phyloP scores from a whole-genome alignment of 495 filamentous ascomycete species.

The Penicillium canescens region DNA sequence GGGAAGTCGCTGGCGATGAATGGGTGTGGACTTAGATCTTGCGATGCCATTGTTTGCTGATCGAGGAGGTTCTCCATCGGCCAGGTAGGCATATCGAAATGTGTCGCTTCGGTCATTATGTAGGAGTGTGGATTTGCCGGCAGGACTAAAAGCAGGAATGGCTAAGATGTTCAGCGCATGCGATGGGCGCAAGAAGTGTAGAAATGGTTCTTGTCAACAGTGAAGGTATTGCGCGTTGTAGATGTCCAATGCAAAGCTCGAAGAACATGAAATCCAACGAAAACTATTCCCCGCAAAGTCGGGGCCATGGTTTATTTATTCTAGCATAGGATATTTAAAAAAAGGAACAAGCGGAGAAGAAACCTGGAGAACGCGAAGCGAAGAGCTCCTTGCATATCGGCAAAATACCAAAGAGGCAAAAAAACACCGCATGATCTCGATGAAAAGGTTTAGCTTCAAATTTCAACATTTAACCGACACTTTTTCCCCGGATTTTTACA shows the following conservation, averaged over 20 bases:
- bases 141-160: too few relatives aligned
- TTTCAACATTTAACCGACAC: slow-evolving; percentile 19
- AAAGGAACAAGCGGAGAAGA: slow-evolving; percentile 3
- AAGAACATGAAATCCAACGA: not conserved
- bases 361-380: slow-evolving; percentile 1
- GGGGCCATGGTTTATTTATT: slow-evolving; percentile 3
- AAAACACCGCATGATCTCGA: not conserved
- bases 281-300: slow-evolving; percentile 1
- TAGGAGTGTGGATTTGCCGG: too few relatives aligned
- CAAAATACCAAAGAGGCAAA: slow-evolving; percentile 2
- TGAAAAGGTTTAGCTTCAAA: not conserved
- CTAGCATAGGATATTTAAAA: not conserved
- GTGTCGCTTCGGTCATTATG: slow-evolving; percentile 2
- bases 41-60: not conserved
- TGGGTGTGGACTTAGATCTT: not conserved
- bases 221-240: not conserved
- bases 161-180: too few relatives aligned
- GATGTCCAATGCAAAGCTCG: not conserved
- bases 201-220: too few relatives aligned
- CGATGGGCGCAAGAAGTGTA: too few relatives aligned
- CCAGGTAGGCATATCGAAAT: not conserved
- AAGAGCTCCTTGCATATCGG: slow-evolving; percentile 9
- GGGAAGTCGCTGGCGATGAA: slow-evolving; percentile 5
- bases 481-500: slow-evolving; percentile 18
- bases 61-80: not conserved